Evolutionary conservation across 305 asterid species (phyloP).

Genomic region (Fraxinus greggii): DNA sequence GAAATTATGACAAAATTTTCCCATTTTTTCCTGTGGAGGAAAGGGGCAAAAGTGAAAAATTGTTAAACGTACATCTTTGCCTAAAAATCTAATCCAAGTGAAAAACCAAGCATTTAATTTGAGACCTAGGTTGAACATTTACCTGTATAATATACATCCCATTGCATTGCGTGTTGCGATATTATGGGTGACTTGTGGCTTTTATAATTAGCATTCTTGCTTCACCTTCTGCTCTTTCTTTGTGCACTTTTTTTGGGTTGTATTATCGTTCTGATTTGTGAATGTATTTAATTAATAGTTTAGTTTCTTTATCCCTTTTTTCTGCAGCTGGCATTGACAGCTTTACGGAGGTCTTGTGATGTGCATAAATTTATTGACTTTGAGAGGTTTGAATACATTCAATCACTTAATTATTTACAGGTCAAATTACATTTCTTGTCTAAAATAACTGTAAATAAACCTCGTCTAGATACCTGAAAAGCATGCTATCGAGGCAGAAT

Average conservation of each 20-base stretch:
- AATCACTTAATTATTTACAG: slow-evolving; percentile 3
- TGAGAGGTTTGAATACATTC: slow-evolving; percentile 55
- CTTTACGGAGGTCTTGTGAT: slow-evolving; percentile 58
- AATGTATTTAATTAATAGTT: not conserved
- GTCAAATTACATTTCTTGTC: slow-evolving; percentile 20
- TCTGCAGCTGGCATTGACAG: slow-evolving; percentile 83
- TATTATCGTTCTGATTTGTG: not conserved
- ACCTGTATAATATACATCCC: not conserved
- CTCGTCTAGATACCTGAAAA: slow-evolving; percentile 56
- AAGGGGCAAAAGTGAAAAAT: not conserved
- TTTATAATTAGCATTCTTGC: not conserved
- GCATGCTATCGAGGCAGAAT: slow-evolving; percentile 61
- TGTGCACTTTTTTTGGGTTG: not conserved
- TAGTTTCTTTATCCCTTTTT: slow-evolving; percentile 13
- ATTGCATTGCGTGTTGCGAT: not conserved
- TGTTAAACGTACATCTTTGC: not conserved
- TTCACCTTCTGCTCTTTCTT: not conserved
- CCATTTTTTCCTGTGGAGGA: not conserved
- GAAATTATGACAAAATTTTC: no score
- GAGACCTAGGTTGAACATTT: not conserved
- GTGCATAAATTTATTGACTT: slow-evolving; percentile 50
- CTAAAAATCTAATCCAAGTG: not conserved
- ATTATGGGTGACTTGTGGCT: not conserved
- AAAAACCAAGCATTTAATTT: not conserved
- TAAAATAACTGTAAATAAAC: slow-evolving; percentile 25